Conservation (phyloP, 129 eudicot genomes). For the Heracleum sosnowskyi region DNA sequence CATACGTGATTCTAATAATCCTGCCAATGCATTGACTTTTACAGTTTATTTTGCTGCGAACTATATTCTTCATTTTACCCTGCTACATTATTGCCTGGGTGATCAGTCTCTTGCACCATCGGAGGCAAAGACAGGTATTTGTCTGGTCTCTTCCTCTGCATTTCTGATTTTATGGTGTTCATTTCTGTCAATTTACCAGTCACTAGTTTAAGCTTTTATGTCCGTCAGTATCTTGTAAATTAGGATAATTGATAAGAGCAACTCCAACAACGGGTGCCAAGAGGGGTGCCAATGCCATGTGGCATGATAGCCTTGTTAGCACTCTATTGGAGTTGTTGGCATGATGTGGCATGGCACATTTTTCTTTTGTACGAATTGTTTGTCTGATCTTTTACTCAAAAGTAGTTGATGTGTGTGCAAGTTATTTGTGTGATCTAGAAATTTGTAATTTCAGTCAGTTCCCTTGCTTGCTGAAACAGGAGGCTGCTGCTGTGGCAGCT, state of each 20-base stretch:
- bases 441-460: background rate
- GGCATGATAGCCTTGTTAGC: too few species aligned
- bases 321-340: too few species aligned
- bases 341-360: too few species aligned
- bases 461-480: conserved; percentile 30
- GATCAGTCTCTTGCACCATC: conserved; percentile 81
- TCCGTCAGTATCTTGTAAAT: background rate
- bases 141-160: background rate
- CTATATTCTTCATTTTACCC: conserved; percentile 86
- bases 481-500: conserved; percentile 73
- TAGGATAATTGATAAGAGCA: background rate
- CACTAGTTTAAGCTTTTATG: background rate
- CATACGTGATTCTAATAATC: background rate
- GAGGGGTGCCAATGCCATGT: too few species aligned
- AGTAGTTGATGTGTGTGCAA: background rate
- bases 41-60: conserved; percentile 86
- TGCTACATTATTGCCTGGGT: conserved; percentile 93
- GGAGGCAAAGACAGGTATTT: conserved; percentile 83
- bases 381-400: background rate
- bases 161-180: background rate
- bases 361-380: too few species aligned
- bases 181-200: background rate
- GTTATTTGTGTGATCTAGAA: background rate
- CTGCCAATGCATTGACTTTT: background rate
- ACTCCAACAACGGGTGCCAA: too few species aligned